A percentile compares a stretch with the other conserved stretches of the same genome.
These are phyloP conservation scores for Annona cherimola DNA, from an alignment of 164 flowering plant genomes.

Conservation along the genomic window DNA sequence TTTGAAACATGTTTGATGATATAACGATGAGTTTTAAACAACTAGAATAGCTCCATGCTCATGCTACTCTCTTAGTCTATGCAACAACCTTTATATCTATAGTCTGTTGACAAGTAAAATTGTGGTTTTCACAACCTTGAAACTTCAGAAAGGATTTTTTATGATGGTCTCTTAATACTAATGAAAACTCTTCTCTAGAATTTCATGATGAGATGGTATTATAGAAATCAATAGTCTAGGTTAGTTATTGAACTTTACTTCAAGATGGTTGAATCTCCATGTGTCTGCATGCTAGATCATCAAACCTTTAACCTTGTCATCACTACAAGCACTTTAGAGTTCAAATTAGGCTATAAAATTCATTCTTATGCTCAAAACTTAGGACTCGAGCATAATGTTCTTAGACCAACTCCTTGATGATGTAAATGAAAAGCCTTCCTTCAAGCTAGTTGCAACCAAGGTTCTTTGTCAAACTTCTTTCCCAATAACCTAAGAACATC, in stretches of 20 bases:
- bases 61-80: constrained; percentile 4
- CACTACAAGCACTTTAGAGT: constrained; percentile 9
- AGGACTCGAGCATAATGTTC: constrained; percentile 7
- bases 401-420: background rate
- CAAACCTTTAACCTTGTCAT: constrained; percentile 15
- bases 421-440: background rate
- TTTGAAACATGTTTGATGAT: background rate
- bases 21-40: background rate
- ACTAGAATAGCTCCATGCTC: constrained; percentile 9
- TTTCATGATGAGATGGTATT: constrained; percentile 13
- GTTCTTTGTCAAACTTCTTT: constrained; percentile 2
- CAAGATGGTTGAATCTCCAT: background rate
- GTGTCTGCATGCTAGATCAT: constrained; percentile 5
- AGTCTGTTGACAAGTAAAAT: constrained; percentile 10
- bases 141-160: constrained; percentile 1
- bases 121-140: constrained; percentile 4
- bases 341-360: constrained; percentile 5
- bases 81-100: constrained; percentile 7
- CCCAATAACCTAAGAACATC: constrained; percentile 9
- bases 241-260: constrained; percentile 7
- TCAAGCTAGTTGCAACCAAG: constrained; percentile 11
- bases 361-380: background rate
- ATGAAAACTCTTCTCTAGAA: constrained; percentile 14
- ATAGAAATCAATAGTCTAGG: background rate
- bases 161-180: background rate